Evolutionary conservation across 257 asterid genomes (phyloP).

Genomic region (Solanum okadae): DNA sequence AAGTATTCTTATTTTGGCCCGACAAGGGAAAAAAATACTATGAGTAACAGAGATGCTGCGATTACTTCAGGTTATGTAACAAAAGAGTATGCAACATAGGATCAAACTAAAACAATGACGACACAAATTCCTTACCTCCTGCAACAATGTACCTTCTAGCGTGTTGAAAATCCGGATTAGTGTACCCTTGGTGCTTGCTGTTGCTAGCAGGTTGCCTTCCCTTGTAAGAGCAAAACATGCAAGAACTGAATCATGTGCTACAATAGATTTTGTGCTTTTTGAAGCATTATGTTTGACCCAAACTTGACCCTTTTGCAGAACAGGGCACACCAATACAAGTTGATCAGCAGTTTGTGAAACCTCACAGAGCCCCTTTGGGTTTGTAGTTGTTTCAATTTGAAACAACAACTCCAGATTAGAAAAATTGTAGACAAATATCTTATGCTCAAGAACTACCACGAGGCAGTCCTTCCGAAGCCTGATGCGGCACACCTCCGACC

Average conservation of each 20-base stretch:
- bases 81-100: background rate
- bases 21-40: background rate
- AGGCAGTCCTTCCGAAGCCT: slow-evolving; percentile 64
- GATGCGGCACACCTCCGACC: slow-evolving; percentile 78
- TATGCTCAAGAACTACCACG: slow-evolving; percentile 61
- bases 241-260: slow-evolving; percentile 70
- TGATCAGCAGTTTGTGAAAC: slow-evolving; percentile 67
- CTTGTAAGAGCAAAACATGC: slow-evolving; percentile 61
- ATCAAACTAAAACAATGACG: background rate
- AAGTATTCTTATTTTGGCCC: background rate
- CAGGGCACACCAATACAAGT: slow-evolving; percentile 72
- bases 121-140: slow-evolving; percentile 45
- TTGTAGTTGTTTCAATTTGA: slow-evolving; percentile 71
- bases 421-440: slow-evolving; percentile 69
- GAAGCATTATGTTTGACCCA: slow-evolving; percentile 70
- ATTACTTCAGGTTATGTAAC: background rate
- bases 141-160: slow-evolving; percentile 70
- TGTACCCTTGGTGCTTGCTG: slow-evolving; percentile 85
- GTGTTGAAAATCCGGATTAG: slow-evolving; percentile 61
- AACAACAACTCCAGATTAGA: slow-evolving; percentile 77
- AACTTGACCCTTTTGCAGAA: slow-evolving; percentile 76
- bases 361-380: slow-evolving; percentile 80
- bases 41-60: background rate
- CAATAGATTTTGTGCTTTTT: slow-evolving; percentile 50
- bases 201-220: slow-evolving; percentile 74